Base-by-base conservation (phyloP, 257 asterid genomes). In the Rhazya stricta region DNA sequence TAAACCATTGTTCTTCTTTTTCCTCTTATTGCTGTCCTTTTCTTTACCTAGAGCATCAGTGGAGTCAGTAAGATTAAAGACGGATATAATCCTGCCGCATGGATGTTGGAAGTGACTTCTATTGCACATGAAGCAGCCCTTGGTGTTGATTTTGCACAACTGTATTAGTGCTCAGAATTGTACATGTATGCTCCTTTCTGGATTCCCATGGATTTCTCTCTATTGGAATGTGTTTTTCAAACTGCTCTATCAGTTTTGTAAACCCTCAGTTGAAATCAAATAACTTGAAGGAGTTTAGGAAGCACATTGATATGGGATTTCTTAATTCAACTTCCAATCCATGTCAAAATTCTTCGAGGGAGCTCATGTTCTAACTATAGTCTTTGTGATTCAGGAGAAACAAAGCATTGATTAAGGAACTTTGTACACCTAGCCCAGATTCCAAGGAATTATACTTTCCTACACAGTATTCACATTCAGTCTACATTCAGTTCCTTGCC, bases 31-130 rank as follows among this genome's bases (percentile, higher is more conserved):
- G 21, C 53, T 19, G 25, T 16, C 11, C 48, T 53, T 9, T 32
- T 43, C 73, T 78, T 74, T 48, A 63, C 56, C 66, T 69, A 92
- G 98, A 85, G 88, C 46, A 85, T 89, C 62, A 75, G 76, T 50
- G 97, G 96, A 82, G 89, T 93, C 68, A 74, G 69, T 73, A 83
- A 84, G 74, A 90, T 93, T 74, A 87, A 83, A 74, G 77, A 91
- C 60, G 96, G 97, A 74, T 87, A 89, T 60, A 93, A 93, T 69
- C 96, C 98, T 75, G 98, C 96, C 15, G 83, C 98, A 67, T 93
- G 98, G 98, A 91, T 93, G 81, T 88, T 93, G 42, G 98, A 93
- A 77, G 91, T 91, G 77, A 93, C 96, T 69, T 88, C 91, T 70
- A 60, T 88, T 50, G 86, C 88, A 16, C 96, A 87, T 83, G 97